Conservation (phyloP, 306 rosid species). For the Pterocarpus macrocarpus region DNA sequence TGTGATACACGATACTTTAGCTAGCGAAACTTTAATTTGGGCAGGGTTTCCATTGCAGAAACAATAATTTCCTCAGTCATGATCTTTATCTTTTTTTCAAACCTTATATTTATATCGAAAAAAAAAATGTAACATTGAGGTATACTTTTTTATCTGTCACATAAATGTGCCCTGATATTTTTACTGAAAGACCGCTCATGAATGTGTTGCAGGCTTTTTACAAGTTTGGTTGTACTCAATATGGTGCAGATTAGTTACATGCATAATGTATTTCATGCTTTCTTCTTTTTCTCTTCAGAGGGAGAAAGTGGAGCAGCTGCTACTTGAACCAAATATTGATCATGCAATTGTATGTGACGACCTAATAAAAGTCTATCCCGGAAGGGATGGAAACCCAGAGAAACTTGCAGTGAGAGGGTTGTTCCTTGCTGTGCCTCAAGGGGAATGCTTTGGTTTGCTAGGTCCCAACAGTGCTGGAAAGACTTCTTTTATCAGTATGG, state of each 20-base stretch:
- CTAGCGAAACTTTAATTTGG: no score
- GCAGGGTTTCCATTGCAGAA: no score
- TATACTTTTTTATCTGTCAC: no score
- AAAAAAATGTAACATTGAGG: no score
- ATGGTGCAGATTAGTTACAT: neutral
- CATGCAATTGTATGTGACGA: conserved; percentile 76
- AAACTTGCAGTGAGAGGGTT: conserved; percentile 86
- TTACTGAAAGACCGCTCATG: no score
- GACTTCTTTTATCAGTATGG: conserved; percentile 96
- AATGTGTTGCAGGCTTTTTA: no score
- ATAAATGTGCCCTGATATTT: no score
- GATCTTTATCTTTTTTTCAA: no score
- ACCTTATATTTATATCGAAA: no score
- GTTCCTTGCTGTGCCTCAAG: conserved; percentile 87
- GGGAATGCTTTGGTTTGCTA: conserved; percentile 97
- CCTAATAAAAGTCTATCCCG: conserved; percentile 80
- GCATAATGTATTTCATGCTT: conserved; percentile 3
- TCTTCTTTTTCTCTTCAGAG: conserved; percentile 58
- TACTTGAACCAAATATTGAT: conserved; percentile 56
- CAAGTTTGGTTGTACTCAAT: no score
- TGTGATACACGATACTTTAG: no score
- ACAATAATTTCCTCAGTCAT: no score
- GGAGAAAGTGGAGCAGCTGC: conserved; percentile 79
- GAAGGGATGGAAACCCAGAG: conserved; percentile 87
- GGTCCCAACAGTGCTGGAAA: conserved; percentile 99